These are phyloP conservation scores for Microthlaspi erraticum DNA, from an alignment of 345 rosid genomes.

Conservation along the genomic window DNA sequence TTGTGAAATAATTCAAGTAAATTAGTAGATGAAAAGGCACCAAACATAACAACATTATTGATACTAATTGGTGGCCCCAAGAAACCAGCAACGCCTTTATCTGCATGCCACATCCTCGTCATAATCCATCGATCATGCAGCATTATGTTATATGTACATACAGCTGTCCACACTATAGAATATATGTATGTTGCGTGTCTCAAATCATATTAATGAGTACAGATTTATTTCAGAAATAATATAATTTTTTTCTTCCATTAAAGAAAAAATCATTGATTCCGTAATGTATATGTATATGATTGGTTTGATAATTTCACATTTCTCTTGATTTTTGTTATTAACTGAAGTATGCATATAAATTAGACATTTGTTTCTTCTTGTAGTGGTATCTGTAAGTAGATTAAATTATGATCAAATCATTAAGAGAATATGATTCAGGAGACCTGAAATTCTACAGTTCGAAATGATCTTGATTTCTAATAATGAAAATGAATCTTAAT, in stretches of 20 bases:
- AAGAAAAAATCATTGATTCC: neutral
- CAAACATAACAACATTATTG: conserved; percentile 37
- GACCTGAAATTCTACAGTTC: conserved; percentile 6
- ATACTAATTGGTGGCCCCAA: conserved; percentile 36
- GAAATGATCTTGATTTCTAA: conserved; percentile 19
- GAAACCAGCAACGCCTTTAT: conserved; percentile 24
- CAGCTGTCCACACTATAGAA: conserved; percentile 42
- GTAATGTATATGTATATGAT: too few species aligned
- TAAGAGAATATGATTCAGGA: neutral
- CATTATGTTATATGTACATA: conserved; percentile 31
- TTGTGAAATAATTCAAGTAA: conserved; percentile 2
- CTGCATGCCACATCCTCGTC: conserved; percentile 43
- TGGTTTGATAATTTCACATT: neutral
- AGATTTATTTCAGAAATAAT: conserved; percentile 18
- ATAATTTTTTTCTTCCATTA: neutral
- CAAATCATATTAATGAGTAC: neutral
- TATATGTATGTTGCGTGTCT: conserved; percentile 39
- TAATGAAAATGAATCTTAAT: neutral
- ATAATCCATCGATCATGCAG: conserved; percentile 41
- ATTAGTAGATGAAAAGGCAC: conserved; percentile 15
- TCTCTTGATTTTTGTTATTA: too few species aligned
- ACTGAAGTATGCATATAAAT: too few species aligned
- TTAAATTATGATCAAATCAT: conserved; percentile 6
- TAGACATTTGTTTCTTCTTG: neutral
- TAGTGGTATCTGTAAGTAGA: neutral